Evolutionary conservation across 1,284 basidiomycete species (phyloP), one percentile per base, ranked within the genome.

Genomic region (Cronartium ribicola): DNA sequence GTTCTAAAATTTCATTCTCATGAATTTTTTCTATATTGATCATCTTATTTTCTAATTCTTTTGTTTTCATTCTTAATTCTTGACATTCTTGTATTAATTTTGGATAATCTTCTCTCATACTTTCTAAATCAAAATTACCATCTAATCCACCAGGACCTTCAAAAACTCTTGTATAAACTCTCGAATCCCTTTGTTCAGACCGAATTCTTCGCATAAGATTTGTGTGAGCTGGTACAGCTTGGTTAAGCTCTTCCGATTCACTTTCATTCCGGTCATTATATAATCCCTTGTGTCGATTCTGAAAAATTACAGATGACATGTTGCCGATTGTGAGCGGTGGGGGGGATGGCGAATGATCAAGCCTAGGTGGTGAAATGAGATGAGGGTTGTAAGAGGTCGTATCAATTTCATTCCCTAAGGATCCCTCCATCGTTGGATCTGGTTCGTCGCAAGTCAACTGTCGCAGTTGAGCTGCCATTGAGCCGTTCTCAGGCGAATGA

Each of bases 231-330:
- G 41, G 29, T 51, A 29, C 40, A 13, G 22, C 10, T 13, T 44
- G 17, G 2, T 61, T 13, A 40, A 51, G 44, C 39, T 44, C 22
- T 29, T 43, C 29, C 22, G 37, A 11, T 13, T 37, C 29, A 63
- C 40, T 36, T 4, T 63, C 60, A 4, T 65, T 0, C 10, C 43
- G 41, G 29, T 61, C 48, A 43, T 64, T 14, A 43, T 72, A 72
- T 39, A 72, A 22, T 17, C 69, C 69, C 13, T 36, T 61, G 43
- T 65, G 61, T 29, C 69, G 69, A 43, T 72, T 72, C 20, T 40
- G 43, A 39, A 64, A 65, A 13, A 72, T 72, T 44, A 59, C 8
- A n/a, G 41, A 48, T 14, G 69, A 72, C 5, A 72, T 17, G 37
- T 72, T 72, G 20, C 43, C 29, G 22, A 62, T 43, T n/a, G 29